Percentiles rank a stretch among this genome's conserved stretches.
Conservation (phyloP, 1,139 yeast species). For the Geotrichum histeridarum region DNA sequence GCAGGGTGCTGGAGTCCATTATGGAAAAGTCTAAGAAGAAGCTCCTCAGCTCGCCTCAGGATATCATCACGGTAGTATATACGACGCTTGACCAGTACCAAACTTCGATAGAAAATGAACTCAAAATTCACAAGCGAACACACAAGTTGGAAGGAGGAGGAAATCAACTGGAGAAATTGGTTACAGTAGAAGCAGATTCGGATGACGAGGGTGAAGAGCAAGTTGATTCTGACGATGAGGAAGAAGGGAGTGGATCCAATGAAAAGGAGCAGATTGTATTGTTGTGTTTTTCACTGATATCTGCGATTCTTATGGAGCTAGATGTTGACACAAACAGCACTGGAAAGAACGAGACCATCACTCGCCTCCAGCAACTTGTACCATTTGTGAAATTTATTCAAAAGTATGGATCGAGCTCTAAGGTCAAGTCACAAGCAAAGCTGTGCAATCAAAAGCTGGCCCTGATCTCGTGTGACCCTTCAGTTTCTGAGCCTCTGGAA, state of each 20-base stretch:
- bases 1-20: conserved; percentile 59
- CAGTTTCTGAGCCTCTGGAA: neutral
- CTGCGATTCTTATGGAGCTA: conserved; percentile 29
- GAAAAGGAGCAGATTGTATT: conserved; percentile 32
- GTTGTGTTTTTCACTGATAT: conserved; percentile 31
- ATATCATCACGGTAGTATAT: conserved; percentile 52
- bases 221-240: conserved; percentile 30
- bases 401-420: conserved; percentile 20
- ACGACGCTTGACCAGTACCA: conserved; percentile 42
- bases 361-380: conserved; percentile 42
- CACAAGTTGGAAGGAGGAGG: conserved; percentile 17
- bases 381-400: conserved; percentile 35
- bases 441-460: conserved; percentile 12
- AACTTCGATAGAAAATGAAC: conserved; percentile 6
- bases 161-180: conserved; percentile 3
- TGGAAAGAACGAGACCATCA: conserved; percentile 31
- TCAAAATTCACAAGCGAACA: conserved; percentile 9
- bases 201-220: conserved; percentile 30
- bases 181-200: conserved; percentile 21
- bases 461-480: neutral
- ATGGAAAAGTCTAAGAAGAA: conserved; percentile 57
- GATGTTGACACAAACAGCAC: conserved; percentile 3
- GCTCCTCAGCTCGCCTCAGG: conserved; percentile 58
- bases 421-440: conserved; percentile 22
- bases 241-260: conserved; percentile 28